Percentiles rank a stretch among this genome's conserved stretches.
Conservation (phyloP, 495 filamentous ascomycete genomes). For the Lepidopterella palustris region DNA sequence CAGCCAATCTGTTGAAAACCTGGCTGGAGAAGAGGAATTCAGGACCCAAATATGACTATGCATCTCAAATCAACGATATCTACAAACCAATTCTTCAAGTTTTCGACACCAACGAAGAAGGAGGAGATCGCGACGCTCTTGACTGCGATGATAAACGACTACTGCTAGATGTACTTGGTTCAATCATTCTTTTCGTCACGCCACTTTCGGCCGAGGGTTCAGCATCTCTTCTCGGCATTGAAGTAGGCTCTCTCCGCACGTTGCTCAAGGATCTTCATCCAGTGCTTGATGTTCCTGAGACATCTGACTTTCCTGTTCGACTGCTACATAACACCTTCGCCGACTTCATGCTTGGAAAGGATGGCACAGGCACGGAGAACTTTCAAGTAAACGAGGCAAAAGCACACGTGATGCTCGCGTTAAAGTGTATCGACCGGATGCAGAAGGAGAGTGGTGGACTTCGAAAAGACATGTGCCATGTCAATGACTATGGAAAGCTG, state of each 20-base stretch:
- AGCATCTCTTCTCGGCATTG: constrained; percentile 15
- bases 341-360: constrained; percentile 42
- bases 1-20: background rate
- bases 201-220: constrained; percentile 31
- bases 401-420: constrained; percentile 32
- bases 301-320: constrained; percentile 29
- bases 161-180: constrained; percentile 31
- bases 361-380: constrained; percentile 12
- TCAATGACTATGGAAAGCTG: constrained; percentile 25
- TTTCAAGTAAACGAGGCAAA: constrained; percentile 39
- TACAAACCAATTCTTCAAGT: constrained; percentile 8
- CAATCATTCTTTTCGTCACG: constrained; percentile 23
- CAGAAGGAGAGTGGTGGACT: constrained; percentile 22
- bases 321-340: constrained; percentile 45
- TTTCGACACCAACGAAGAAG: background rate
- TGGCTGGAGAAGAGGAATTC: background rate
- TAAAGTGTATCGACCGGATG: constrained; percentile 34
- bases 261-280: constrained; percentile 30
- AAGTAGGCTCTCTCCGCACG: constrained; percentile 2
- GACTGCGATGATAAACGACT: background rate
- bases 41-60: too few relatives aligned
- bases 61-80: constrained; percentile 3
- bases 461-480: constrained; percentile 38
- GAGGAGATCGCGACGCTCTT: background rate
- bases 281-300: constrained; percentile 34